Evolutionary conservation across 345 rosid genomes (phyloP), one percentile per base, ranked within the genome.

Genomic region (Syzygium grande): DNA sequence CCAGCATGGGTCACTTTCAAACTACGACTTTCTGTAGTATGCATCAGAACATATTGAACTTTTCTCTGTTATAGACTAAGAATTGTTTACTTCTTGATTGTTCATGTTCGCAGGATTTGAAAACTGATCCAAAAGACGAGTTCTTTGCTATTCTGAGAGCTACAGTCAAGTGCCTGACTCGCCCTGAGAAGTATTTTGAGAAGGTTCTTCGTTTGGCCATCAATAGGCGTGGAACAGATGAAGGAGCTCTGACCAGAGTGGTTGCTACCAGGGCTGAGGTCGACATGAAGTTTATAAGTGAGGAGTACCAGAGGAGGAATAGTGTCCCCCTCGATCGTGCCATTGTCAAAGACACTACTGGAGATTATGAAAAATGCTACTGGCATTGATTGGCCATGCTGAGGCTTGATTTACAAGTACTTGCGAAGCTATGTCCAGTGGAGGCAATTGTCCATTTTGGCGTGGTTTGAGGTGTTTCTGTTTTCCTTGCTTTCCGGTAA

Each of bases 241-340:
- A 95, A 93, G 96, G 96, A 79, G 98, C 94, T 84, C 92, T 96
- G 38, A 95, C 99, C 13, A 93, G 98, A 87, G 90, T 95, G 77
- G 90, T 96, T 58, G 41, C 22, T 65, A 65, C 78, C 22, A 65
- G 78, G 78, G 78, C 78, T 0, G 12, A 65, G 43, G 23, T 65
- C 9, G 23, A 68, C 79, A 30, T 68, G 79, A 68, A 68, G 79
- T 8, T 68, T 16, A 8, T 16, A 68, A 68, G 43, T 8, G 79
- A 65, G 79, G 79, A 68, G 79, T 30, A 68, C 79, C 79, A 8
- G 2, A 68, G 79, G 23, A 30, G 43, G 23, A 68, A 30, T 3
- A 30, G 43, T 2, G 12, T 17, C 6, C 23, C 78, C 11, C 23
- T 68, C 23, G 23, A 30, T 68, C 79, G 4, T 34, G 79, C 79